phyloP scores from a whole-genome alignment of 768 basidiomycete species.

The Suillus spraguei region DNA sequence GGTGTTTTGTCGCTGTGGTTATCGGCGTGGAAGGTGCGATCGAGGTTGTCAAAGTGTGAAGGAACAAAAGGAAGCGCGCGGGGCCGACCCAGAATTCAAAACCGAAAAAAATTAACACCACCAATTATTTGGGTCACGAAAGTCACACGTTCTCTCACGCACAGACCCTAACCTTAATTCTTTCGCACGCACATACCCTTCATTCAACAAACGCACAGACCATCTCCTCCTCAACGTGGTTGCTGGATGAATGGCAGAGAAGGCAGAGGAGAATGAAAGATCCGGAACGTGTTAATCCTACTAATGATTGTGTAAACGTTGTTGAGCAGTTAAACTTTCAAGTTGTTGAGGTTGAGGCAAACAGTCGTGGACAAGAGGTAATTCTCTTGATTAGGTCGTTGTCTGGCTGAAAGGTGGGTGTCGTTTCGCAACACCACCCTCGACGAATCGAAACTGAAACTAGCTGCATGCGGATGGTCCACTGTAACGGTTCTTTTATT shows the following conservation, averaged over 20 bases:
- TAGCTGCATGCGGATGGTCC: neutral
- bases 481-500: conserved; percentile 1
- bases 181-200: conserved; percentile 34
- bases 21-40: conserved; percentile 47
- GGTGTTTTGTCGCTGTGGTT: conserved; percentile 44
- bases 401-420: conserved; percentile 4
- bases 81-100: conserved; percentile 43
- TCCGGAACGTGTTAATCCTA: neutral
- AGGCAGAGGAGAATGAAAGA: neutral
- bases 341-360: conserved; percentile 1
- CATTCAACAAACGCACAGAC: conserved; percentile 20
- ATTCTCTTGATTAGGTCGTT: neutral
- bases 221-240: neutral
- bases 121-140: conserved; percentile 41
- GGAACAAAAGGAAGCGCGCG: conserved; percentile 47
- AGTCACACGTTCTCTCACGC: conserved; percentile 40
- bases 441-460: neutral
- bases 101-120: conserved; percentile 42
- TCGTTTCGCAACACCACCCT: conserved; percentile 5
- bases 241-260: neutral
- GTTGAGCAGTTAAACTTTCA: neutral
- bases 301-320: neutral
- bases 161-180: conserved; percentile 46
- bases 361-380: neutral
- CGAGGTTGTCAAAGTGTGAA: conserved; percentile 45